phyloP scores from a whole-genome alignment of 805 yeast genomes.

The Ogataea wickerhamii region DNA sequence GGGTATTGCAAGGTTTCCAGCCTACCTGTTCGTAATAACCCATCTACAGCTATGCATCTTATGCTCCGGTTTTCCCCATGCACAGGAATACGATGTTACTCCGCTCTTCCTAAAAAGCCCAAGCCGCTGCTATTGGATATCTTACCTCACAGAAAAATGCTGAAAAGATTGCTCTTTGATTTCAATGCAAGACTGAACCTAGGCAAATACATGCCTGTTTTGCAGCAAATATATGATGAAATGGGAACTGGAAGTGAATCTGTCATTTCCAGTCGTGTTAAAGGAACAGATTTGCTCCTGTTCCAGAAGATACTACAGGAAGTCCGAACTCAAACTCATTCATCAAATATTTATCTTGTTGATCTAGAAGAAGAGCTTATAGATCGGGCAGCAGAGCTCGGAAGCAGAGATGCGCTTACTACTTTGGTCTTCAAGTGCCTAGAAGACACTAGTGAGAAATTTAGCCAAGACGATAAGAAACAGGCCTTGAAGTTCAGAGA shows the following conservation, averaged over 20 bases:
- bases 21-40: too few relatives aligned
- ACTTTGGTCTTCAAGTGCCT: slow-evolving; percentile 67
- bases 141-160: slow-evolving; percentile 55
- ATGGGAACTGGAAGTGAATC: slow-evolving; percentile 34
- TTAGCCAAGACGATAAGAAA: slow-evolving; percentile 49
- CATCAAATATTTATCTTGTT: slow-evolving; percentile 52
- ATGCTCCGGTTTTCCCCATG: too few relatives aligned
- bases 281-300: slow-evolving; percentile 57
- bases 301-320: slow-evolving; percentile 66
- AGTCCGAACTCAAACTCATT: slow-evolving; percentile 56
- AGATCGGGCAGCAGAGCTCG: slow-evolving; percentile 81
- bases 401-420: slow-evolving; percentile 77
- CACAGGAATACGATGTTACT: neutral
- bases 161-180: slow-evolving; percentile 63
- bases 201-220: slow-evolving; percentile 50
- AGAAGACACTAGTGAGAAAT: slow-evolving; percentile 26
- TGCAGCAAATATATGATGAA: slow-evolving; percentile 47
- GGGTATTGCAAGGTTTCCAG: too few relatives aligned
- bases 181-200: slow-evolving; percentile 56
- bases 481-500: slow-evolving; percentile 62
- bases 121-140: slow-evolving; percentile 42
- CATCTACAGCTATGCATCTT: too few relatives aligned
- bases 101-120: slow-evolving; percentile 4
- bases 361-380: slow-evolving; percentile 67
- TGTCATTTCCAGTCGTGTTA: slow-evolving; percentile 33